phyloP scores from a whole-genome alignment of 2,329 filamentous ascomycete genomes.

The Magnaporthiopsis rhizophila region DNA sequence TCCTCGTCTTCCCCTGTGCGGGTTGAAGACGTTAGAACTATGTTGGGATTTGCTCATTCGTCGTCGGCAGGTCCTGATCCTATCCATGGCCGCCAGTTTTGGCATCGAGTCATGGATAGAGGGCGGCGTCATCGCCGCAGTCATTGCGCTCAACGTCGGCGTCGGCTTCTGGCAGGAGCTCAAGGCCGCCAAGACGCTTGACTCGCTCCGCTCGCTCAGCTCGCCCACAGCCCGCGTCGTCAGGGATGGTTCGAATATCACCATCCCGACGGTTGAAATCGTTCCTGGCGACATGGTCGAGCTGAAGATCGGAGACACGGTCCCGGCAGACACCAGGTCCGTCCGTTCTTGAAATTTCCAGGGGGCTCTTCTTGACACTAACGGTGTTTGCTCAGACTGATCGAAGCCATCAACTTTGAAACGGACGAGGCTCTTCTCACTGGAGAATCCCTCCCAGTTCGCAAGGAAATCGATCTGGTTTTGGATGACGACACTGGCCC shows the following conservation, averaged over 20 bases:
- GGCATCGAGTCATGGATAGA: conserved; percentile 45
- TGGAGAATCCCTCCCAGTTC: conserved; percentile 52
- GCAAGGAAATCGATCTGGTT: conserved; percentile 39
- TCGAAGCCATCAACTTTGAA: conserved; percentile 47
- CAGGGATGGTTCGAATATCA: conserved; percentile 37
- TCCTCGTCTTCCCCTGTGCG: background rate
- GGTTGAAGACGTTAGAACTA: conserved; percentile 5
- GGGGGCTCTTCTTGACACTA: background rate
- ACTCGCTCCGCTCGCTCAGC: conserved; percentile 39
- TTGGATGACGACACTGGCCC: conserved; percentile 45
- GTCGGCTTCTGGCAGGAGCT: conserved; percentile 48
- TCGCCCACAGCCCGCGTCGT: conserved; percentile 41
- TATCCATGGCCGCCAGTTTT: conserved; percentile 42
- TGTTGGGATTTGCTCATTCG: conserved; percentile 6
- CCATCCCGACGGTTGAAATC: conserved; percentile 43
- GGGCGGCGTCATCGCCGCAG: conserved; percentile 42
- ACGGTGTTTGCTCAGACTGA: conserved; percentile 19
- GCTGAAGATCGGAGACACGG: conserved; percentile 37
- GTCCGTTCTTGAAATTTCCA: conserved; percentile 7
- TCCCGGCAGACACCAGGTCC: conserved; percentile 31
- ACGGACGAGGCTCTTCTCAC: conserved; percentile 56
- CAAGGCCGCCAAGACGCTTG: conserved; percentile 44
- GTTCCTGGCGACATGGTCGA: conserved; percentile 52
- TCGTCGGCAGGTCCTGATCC: conserved; percentile 28
- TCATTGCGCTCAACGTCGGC: conserved; percentile 43